Percentiles rank a stretch among this genome's conserved stretches.
Conservation (phyloP, 1,284 basidiomycete species). For the Schizophyllum amplum region DNA sequence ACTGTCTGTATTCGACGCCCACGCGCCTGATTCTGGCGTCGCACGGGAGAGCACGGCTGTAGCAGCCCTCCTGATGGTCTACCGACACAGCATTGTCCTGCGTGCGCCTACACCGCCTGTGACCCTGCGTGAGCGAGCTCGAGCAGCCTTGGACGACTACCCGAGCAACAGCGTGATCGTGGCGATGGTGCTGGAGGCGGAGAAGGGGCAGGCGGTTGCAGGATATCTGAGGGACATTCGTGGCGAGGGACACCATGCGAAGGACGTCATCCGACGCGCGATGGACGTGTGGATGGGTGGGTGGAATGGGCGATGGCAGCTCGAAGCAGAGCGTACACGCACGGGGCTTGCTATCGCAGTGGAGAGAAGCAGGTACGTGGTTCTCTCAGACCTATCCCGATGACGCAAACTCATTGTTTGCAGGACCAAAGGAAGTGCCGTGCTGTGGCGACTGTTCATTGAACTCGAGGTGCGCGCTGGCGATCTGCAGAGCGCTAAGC, state of each 20-base stretch:
- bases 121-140: slow-evolving; percentile 51
- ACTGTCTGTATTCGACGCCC: slow-evolving; percentile 40
- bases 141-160: slow-evolving; percentile 47
- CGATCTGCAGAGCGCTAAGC: slow-evolving; percentile 61
- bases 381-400: not conserved
- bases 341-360: slow-evolving; percentile 53
- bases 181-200: slow-evolving; percentile 71
- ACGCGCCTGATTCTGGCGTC: slow-evolving; percentile 23
- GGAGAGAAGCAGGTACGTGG: slow-evolving; percentile 53
- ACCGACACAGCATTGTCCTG: slow-evolving; percentile 49
- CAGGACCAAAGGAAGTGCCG: slow-evolving; percentile 61
- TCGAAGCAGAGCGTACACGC: slow-evolving; percentile 63
- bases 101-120: slow-evolving; percentile 51
- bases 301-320: slow-evolving; percentile 68
- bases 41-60: slow-evolving; percentile 55
- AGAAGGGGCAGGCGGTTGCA: slow-evolving; percentile 71
- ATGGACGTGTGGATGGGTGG: slow-evolving; percentile 69
- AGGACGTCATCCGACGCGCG: slow-evolving; percentile 48
- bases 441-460: slow-evolving; percentile 75
- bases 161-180: slow-evolving; percentile 69
- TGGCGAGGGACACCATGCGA: slow-evolving; percentile 39
- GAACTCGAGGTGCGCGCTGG: slow-evolving; percentile 75
- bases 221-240: slow-evolving; percentile 51
- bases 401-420: slow-evolving; percentile 10
- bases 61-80: slow-evolving; percentile 51